phyloP scores from a whole-genome alignment of 2,329 filamentous ascomycete species.

The Alternaria angustiovoidea region DNA sequence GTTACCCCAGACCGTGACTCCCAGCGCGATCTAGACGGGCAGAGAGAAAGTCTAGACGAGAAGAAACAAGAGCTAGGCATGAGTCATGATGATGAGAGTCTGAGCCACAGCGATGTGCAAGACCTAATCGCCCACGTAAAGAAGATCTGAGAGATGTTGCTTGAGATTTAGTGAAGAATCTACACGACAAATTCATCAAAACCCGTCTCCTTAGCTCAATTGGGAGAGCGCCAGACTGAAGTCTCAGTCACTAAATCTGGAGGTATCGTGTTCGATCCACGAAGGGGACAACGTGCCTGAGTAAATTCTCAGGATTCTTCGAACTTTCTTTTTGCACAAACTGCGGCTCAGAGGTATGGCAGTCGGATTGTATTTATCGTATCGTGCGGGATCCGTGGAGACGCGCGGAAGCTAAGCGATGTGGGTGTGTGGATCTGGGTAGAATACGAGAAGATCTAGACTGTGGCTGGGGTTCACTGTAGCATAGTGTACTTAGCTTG shows the following conservation, averaged over 20 bases:
- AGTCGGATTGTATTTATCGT: background rate
- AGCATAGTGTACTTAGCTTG: background rate
- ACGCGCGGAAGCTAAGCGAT: background rate
- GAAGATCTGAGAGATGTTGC: background rate
- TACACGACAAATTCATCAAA: background rate
- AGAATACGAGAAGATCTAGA: background rate
- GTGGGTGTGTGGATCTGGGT: background rate
- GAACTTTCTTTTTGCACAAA: background rate
- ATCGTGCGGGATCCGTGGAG: background rate
- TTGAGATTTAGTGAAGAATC: background rate
- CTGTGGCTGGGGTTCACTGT: background rate
- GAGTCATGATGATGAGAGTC: background rate
- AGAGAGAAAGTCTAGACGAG: constrained; percentile 4
- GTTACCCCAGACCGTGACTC: background rate
- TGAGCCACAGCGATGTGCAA: constrained; percentile 8
- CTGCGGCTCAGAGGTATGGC: background rate
- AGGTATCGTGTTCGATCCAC: background rate
- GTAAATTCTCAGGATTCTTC: background rate
- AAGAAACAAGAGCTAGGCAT: constrained; percentile 9
- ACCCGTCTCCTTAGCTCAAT: constrained; percentile 12
- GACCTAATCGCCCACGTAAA: constrained; percentile 7
- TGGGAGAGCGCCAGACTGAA: constrained; percentile 15
- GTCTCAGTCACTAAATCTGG: constrained; percentile 6
- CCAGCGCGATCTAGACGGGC: background rate
- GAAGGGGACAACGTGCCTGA: constrained; percentile 2